These are phyloP conservation scores for Stagonosporopsis vannaccii DNA, from an alignment of 2,329 filamentous ascomycete species.

Conservation along the genomic window DNA sequence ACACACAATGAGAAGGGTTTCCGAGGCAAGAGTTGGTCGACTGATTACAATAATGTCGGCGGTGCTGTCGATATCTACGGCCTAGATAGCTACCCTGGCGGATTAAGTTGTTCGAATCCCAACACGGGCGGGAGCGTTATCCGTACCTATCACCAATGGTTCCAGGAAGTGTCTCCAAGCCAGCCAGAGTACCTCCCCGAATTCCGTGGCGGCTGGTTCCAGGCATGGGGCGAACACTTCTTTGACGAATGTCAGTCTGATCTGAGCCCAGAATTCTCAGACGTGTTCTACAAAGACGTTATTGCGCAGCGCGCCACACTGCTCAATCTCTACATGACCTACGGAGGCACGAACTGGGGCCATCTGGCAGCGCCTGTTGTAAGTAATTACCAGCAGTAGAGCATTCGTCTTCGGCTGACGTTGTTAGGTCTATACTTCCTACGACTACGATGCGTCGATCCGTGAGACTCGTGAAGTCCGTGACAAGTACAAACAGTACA, in stretches of 20 bases:
- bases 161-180: conserved; percentile 62
- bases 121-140: conserved; percentile 59
- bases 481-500: conserved; percentile 62
- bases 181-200: conserved; percentile 63
- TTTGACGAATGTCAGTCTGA: conserved; percentile 60
- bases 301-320: conserved; percentile 60
- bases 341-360: conserved; percentile 65
- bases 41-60: conserved; percentile 64
- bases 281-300: conserved; percentile 66
- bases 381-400: not conserved
- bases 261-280: conserved; percentile 57
- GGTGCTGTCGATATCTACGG: conserved; percentile 62
- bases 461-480: conserved; percentile 62
- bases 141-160: conserved; percentile 65
- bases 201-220: conserved; percentile 63
- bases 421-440: conserved; percentile 54
- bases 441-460: conserved; percentile 59
- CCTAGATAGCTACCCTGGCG: conserved; percentile 57
- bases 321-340: conserved; percentile 61
- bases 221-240: conserved; percentile 61
- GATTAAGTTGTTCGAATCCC: conserved; percentile 59
- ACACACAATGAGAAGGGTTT: conserved; percentile 62
- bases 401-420: not conserved
- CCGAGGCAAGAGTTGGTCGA: conserved; percentile 60
- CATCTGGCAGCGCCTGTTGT: conserved; percentile 52